Base-by-base conservation (phyloP, 306 rosid genomes). In the Lathyrus aphaca region DNA sequence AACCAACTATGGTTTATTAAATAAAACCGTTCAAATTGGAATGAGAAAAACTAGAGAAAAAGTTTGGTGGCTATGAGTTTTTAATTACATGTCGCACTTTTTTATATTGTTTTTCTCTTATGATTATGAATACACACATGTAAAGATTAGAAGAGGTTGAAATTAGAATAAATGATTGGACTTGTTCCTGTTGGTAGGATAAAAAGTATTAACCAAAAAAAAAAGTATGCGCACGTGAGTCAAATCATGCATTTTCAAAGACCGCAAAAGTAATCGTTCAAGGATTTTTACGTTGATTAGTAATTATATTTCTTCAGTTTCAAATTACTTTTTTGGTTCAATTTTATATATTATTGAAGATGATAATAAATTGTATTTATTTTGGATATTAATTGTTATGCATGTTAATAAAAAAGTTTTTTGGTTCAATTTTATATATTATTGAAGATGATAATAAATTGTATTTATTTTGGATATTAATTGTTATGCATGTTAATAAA, bases 21-120 rank as follows among this genome's bases (percentile, higher is more conserved):
- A 56, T 27, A 56, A 55, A 27, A 56, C 18, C 39, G 62, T 56
- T 56, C 62, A 56, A 56, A 0, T 25, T 56, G 62, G 62, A 27
- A 56, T 56, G 62, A 18, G 27, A 56, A 27, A 12, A 56, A 56
- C 38, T 27, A 56, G 62, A 6, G 61, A 55, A 25, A 55, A 55
- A 25, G 61, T 25, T 19, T 25, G 16, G 39, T 56, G 62, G 62
- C 62, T 27, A 6, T 27, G 11, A 56, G 14, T 56, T 13, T 25
- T 56, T 27, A 25, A 56, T 27, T 56, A 56, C 62, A 25, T 6
- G 30, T 56, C 17, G 17, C 9, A 56, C 39, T 56, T 13, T 13
- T 55, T 56, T 13, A 13, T 27, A 56, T 55, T 25, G 1, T 55
- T 27, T 56, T 2, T 56, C 5, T 56, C 62, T 25, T 56, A 27